A percentile compares a stretch with the other conserved stretches of the same genome.
Conservation (phyloP, 768 basidiomycete genomes). For the Pleurotus sapidus region DNA sequence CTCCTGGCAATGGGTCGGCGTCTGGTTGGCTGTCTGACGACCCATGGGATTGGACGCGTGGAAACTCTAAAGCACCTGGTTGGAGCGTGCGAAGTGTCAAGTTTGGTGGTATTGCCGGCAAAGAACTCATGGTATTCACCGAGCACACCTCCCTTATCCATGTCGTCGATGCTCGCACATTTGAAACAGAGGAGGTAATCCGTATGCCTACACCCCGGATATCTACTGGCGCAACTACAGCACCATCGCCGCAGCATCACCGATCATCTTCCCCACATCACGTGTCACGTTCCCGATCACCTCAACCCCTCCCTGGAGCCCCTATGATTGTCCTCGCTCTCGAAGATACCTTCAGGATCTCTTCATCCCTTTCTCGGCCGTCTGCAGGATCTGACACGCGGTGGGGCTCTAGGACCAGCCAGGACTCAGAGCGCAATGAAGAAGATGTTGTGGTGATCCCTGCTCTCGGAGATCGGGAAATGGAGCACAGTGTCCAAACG, state of each 20-base stretch:
- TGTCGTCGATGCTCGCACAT: constrained; percentile 83
- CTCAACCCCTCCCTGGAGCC: too few relatives aligned
- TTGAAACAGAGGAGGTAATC: constrained; percentile 72
- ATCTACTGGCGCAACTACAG: not conserved
- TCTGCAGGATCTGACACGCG: not conserved
- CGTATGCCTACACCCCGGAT: constrained; percentile 43
- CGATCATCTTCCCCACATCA: constrained; percentile 8
- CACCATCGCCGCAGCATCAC: not conserved
- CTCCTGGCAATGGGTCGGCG: constrained; percentile 36
- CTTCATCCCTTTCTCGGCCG: constrained; percentile 11
- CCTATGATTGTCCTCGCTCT: constrained; percentile 45
- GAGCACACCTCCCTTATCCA: constrained; percentile 88
- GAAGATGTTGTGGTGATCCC: constrained; percentile 55
- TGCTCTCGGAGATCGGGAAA: constrained; percentile 48
- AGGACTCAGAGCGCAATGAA: constrained; percentile 21
- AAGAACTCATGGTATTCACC: constrained; percentile 85
- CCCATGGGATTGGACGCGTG: constrained; percentile 66
- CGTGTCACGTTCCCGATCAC: not conserved
- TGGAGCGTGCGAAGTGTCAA: constrained; percentile 88
- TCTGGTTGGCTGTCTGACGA: constrained; percentile 59
- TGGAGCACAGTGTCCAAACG: constrained; percentile 57
- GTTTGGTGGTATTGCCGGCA: constrained; percentile 58
- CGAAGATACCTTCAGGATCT: constrained; percentile 58
- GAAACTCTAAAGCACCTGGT: constrained; percentile 59
- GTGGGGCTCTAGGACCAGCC: constrained; percentile 16